A percentile compares a stretch with the other conserved stretches of the same genome.
Evolutionary conservation across 2,329 filamentous ascomycete species (phyloP).

Genomic region (Xenoacremonium recifei): DNA sequence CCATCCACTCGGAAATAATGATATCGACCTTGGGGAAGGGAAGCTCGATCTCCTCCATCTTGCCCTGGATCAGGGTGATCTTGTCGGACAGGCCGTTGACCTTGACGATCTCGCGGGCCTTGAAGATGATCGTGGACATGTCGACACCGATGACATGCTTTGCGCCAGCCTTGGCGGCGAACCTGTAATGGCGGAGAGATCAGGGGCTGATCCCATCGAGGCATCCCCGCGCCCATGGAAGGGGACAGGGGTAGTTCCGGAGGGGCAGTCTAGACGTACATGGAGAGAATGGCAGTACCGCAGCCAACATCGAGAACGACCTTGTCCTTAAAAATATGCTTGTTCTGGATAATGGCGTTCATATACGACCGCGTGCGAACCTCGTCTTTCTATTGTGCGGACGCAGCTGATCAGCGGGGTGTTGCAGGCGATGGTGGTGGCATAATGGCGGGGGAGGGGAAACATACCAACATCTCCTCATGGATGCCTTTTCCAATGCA

Average conservation of each 20-base stretch:
- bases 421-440: slow-evolving; percentile 11
- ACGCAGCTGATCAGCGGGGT: slow-evolving; percentile 18
- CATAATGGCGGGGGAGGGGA: slow-evolving; percentile 13
- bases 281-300: slow-evolving; percentile 96
- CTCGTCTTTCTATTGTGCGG: slow-evolving; percentile 79
- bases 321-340: slow-evolving; percentile 81
- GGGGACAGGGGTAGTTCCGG: slow-evolving; percentile 1
- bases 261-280: slow-evolving; percentile 63
- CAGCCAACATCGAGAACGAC: slow-evolving; percentile 96
- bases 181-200: slow-evolving; percentile 56
- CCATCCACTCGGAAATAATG: slow-evolving; percentile 99
- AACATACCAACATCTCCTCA: slow-evolving; percentile 91
- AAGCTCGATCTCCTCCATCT: slow-evolving; percentile 98
- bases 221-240: too few relatives aligned
- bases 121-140: slow-evolving; percentile 99
- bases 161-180: slow-evolving; percentile 91
- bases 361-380: slow-evolving; percentile 96
- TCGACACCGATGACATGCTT: slow-evolving; percentile 99
- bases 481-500: slow-evolving; percentile 70
- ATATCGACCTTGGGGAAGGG: slow-evolving; percentile 97
- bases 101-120: slow-evolving; percentile 92
- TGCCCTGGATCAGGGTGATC: slow-evolving; percentile 96
- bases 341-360: slow-evolving; percentile 96
- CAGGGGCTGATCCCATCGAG: neutral
- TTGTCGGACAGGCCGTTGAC: slow-evolving; percentile 90